Percentiles rank a stretch among this genome's conserved stretches.
These are phyloP conservation scores for Aureobasidium sp. DNA, from an alignment of 2,329 filamentous ascomycete species.

Conservation along the genomic window DNA sequence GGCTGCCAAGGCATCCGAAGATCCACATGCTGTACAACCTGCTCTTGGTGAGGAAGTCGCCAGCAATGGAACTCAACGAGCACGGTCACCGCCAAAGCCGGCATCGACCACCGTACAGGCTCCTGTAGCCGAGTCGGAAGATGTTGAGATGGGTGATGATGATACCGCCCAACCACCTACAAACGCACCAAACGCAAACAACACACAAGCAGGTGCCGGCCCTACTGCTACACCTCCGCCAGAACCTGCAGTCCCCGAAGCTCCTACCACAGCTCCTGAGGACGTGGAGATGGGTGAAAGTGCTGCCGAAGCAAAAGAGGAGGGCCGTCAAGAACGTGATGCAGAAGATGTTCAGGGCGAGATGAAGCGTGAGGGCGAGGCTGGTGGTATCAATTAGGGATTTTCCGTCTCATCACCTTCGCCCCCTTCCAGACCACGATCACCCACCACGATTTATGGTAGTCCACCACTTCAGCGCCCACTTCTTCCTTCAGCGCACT, in stretches of 20 bases:
- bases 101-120: conserved; percentile 1
- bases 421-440: background rate
- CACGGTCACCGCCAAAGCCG: background rate
- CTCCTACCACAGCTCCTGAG: background rate
- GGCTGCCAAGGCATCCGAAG: conserved; percentile 22
- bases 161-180: conserved; percentile 11
- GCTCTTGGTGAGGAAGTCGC: conserved; percentile 13
- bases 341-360: conserved; percentile 26
- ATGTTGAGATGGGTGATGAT: conserved; percentile 24
- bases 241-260: background rate
- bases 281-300: conserved; percentile 16
- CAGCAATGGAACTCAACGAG: conserved; percentile 12
- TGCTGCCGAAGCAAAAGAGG: conserved; percentile 22
- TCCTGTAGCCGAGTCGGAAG: conserved; percentile 11
- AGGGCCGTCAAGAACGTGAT: conserved; percentile 25
- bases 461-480: background rate
- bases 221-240: conserved; percentile 2
- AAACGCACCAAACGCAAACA: conserved; percentile 4
- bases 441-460: background rate
- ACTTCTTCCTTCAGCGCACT: background rate
- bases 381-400: conserved; percentile 8
- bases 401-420: background rate
- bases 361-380: conserved; percentile 17
- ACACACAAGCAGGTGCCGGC: background rate
- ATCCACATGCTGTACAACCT: conserved; percentile 5